Evolutionary conservation across 2,329 filamentous ascomycete species (phyloP).

Genomic region (Colletotrichum navitas): DNA sequence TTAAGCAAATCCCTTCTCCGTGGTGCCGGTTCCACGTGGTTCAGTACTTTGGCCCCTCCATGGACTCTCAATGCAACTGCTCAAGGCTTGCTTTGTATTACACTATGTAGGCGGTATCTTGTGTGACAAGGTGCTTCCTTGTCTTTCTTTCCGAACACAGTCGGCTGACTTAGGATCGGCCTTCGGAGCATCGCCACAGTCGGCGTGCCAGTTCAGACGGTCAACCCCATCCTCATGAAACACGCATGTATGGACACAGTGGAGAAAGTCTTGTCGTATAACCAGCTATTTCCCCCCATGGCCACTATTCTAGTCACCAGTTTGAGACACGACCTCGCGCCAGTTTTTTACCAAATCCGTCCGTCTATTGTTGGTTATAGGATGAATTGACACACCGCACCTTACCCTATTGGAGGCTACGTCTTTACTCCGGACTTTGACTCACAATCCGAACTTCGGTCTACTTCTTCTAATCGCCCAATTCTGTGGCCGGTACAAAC

Average conservation of each 20-base stretch:
- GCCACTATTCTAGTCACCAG: conserved; percentile 49
- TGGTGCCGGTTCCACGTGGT: not conserved
- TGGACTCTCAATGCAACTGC: not conserved
- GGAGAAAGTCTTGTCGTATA: conserved; percentile 41
- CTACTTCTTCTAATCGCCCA: no score
- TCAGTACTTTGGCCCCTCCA: conserved; percentile 4
- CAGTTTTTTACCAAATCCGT: conserved; percentile 49
- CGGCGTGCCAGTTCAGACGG: conserved; percentile 22
- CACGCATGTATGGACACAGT: conserved; percentile 14
- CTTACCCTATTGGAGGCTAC: conserved; percentile 32
- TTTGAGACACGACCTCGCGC: conserved; percentile 52
- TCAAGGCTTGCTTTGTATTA: not conserved
- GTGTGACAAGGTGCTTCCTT: conserved; percentile 6
- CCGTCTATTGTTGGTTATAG: conserved; percentile 41
- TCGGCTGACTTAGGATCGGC: conserved; percentile 27
- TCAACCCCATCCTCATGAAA: conserved; percentile 11
- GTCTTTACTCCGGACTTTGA: conserved; percentile 45
- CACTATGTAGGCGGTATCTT: not conserved
- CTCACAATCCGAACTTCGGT: conserved; percentile 31
- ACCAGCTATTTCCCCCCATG: conserved; percentile 50
- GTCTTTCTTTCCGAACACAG: not conserved
- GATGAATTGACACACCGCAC: not conserved
- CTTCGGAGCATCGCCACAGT: not conserved
- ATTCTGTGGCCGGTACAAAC: not conserved
- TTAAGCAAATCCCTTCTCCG: not conserved